A percentile compares a stretch with the other conserved stretches of the same genome.
Evolutionary conservation across 148 eudicot species (phyloP).

Genomic region (Salicornia ramosissima): DNA sequence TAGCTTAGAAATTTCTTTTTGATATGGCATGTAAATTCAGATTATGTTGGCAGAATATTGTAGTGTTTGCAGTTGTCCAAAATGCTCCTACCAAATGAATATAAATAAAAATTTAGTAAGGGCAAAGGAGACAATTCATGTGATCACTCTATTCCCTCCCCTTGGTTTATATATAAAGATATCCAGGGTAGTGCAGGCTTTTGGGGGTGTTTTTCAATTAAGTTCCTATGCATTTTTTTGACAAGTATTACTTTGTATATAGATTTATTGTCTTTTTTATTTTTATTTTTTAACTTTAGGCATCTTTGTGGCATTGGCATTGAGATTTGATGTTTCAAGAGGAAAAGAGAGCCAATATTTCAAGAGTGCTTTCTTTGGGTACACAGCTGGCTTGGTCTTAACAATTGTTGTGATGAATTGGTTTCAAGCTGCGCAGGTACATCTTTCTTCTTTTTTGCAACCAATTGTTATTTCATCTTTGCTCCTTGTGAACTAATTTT

Average conservation of each 20-base stretch:
- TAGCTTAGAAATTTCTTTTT: too few species aligned
- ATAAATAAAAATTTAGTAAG: too few species aligned
- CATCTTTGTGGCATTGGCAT: slow-evolving; percentile 95
- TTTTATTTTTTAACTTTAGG: slow-evolving; percentile 40
- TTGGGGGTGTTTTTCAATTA: too few species aligned
- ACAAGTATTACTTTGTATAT: too few species aligned
- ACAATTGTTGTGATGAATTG: slow-evolving; percentile 97
- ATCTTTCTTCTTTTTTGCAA: not conserved
- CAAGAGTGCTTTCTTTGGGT: slow-evolving; percentile 86
- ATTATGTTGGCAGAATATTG: too few species aligned
- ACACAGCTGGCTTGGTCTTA: slow-evolving; percentile 60
- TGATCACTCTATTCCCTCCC: not conserved
- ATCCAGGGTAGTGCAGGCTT: too few species aligned
- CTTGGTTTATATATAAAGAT: too few species aligned
- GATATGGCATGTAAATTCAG: too few species aligned
- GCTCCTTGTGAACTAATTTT: not conserved
- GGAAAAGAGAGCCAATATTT: slow-evolving; percentile 78
- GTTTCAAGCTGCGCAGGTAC: slow-evolving; percentile 99
- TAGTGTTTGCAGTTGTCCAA: too few species aligned
- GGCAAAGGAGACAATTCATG: not conserved
- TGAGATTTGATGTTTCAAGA: slow-evolving; percentile 94
- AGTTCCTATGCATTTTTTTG: too few species aligned
- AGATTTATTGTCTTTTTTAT: too few species aligned
- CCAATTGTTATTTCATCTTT: not conserved
- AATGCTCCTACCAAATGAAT: too few species aligned